Conservation (phyloP, 164 flowering plant genomes). For the Hamamelis virginiana region DNA sequence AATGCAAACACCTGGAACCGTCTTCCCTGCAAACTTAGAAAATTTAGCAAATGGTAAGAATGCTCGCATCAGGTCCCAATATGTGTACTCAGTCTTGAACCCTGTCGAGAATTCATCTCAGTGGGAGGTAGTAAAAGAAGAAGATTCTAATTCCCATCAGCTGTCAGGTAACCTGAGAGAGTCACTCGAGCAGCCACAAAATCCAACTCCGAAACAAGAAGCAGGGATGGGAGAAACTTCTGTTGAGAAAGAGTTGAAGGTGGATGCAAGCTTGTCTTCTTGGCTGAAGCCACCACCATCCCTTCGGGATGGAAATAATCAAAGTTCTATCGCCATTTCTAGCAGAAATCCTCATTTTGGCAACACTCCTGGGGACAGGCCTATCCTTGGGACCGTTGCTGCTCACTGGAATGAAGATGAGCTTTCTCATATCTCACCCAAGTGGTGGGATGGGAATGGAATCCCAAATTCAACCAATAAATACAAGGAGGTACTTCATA, state of each 20-base stretch:
- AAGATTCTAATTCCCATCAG: conserved; percentile 17
- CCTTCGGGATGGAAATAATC: conserved; percentile 18
- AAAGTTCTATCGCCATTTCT: conserved; percentile 12
- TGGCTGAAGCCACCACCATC: conserved; percentile 56
- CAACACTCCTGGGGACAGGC: conserved; percentile 61
- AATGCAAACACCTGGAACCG: conserved; percentile 98
- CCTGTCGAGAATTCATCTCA: conserved; percentile 47
- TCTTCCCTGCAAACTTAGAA: conserved; percentile 47
- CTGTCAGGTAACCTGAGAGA: conserved; percentile 25
- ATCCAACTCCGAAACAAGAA: conserved; percentile 19
- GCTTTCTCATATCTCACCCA: conserved; percentile 42
- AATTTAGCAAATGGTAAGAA: conserved; percentile 36
- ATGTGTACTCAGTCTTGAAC: conserved; percentile 56
- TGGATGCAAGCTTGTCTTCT: conserved; percentile 55
- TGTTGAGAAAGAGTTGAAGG: conserved; percentile 25
- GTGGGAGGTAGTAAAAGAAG: conserved; percentile 47
- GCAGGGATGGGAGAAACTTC: conserved; percentile 14
- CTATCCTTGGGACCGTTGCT: conserved; percentile 81
- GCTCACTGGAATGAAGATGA: conserved; percentile 77
- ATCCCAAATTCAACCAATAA: conserved; percentile 95
- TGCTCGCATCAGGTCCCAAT: conserved; percentile 68
- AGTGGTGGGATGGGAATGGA: conserved; percentile 94
- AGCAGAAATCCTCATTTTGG: conserved; percentile 24
- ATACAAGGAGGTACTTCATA: conserved; percentile 77
- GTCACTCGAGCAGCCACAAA: conserved; percentile 25